Evolutionary conservation across 371 early-diverging fungal species (phyloP).

Genomic region (Lichtheimia ornata): DNA sequence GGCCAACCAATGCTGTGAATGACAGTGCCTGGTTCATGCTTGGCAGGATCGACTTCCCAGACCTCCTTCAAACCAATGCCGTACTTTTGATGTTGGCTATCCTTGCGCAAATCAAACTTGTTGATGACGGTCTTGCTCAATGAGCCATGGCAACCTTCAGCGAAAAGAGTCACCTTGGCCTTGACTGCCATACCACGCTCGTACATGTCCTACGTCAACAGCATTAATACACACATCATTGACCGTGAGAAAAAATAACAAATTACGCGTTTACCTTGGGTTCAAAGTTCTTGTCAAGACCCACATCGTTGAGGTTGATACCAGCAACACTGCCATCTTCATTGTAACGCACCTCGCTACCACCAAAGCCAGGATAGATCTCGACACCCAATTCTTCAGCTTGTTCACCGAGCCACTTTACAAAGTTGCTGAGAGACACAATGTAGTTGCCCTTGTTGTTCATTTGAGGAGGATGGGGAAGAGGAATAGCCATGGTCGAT

Average conservation of each 20-base stretch:
- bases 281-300: slow-evolving; percentile 86
- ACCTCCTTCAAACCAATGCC: slow-evolving; percentile 98
- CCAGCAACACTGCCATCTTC: slow-evolving; percentile 92
- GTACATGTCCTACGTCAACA: slow-evolving; percentile 67
- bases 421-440: slow-evolving; percentile 90
- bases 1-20: slow-evolving; percentile 95
- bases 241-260: slow-evolving; percentile 12
- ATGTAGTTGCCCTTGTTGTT: slow-evolving; percentile 97
- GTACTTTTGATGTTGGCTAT: slow-evolving; percentile 84
- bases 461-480: slow-evolving; percentile 97
- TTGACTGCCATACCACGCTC: slow-evolving; percentile 96
- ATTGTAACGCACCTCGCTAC: slow-evolving; percentile 88
- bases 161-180: slow-evolving; percentile 94
- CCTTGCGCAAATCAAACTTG: slow-evolving; percentile 87
- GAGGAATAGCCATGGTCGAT: slow-evolving; percentile 74
- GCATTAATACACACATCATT: slow-evolving; percentile 5
- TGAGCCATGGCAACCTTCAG: slow-evolving; percentile 98
- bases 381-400: slow-evolving; percentile 97
- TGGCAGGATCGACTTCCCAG: slow-evolving; percentile 92
- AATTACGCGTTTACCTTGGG: slow-evolving; percentile 64
- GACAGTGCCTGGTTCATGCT: slow-evolving; percentile 87
- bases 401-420: slow-evolving; percentile 95
- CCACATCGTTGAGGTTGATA: slow-evolving; percentile 95
- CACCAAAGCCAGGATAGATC: slow-evolving; percentile 93
- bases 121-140: slow-evolving; percentile 87